Conservation (phyloP, 768 basidiomycete species). For the Russula compacta region DNA sequence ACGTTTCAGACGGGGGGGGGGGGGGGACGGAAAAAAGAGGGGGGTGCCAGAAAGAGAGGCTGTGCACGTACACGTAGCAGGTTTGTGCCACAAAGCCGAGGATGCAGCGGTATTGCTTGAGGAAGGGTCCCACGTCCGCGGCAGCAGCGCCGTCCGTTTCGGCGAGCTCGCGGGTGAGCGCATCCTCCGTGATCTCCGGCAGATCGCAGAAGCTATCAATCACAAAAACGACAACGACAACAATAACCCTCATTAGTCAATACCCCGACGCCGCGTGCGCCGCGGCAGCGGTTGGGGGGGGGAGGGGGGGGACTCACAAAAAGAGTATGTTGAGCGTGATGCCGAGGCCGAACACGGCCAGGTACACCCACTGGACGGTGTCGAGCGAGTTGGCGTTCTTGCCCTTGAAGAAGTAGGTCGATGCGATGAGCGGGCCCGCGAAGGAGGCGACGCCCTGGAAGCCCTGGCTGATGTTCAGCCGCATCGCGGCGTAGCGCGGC, state of each 20-base stretch:
- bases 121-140: conserved; percentile 42
- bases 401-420: too few species aligned
- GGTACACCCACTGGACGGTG: too few species aligned
- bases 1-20: too few species aligned
- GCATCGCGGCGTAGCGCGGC: conserved; percentile 39
- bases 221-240: too few species aligned
- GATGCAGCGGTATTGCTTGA: conserved; percentile 60
- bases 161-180: conserved; percentile 37
- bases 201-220: conserved; percentile 50
- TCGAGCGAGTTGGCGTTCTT: too few species aligned
- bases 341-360: too few species aligned
- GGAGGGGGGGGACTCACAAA: conserved; percentile 41
- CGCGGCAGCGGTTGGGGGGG: background rate
- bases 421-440: too few species aligned
- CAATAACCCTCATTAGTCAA: too few species aligned
- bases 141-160: conserved; percentile 30
- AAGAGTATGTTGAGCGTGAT: conserved; percentile 63
- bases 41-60: too few species aligned
- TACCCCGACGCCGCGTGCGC: too few species aligned
- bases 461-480: conserved; percentile 72
- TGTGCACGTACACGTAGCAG: conserved; percentile 51
- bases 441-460: conserved; percentile 44
- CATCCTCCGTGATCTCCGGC: conserved; percentile 64
- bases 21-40: background rate
- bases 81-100: conserved; percentile 71